phyloP scores from a whole-genome alignment of 2,329 filamentous ascomycete genomes.

The Pestalotiopsis sp. region DNA sequence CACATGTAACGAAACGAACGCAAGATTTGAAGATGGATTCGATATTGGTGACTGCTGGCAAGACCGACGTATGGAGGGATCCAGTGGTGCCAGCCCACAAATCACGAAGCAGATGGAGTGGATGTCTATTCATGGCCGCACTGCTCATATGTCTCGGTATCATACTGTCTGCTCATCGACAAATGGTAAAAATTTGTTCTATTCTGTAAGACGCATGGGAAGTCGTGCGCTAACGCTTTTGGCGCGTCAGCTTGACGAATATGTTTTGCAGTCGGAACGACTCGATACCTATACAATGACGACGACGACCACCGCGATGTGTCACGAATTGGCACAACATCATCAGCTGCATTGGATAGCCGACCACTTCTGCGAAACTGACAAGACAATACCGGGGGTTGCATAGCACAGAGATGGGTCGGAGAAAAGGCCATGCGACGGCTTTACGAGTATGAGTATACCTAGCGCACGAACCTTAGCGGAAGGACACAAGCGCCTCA shows the following conservation, averaged over 20 bases:
- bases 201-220: neutral
- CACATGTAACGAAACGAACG: neutral
- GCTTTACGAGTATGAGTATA: neutral
- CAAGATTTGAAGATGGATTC: neutral
- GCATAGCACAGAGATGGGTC: neutral
- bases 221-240: neutral
- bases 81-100: neutral
- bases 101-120: neutral
- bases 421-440: neutral
- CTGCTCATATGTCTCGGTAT: neutral
- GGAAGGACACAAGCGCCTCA: too few species aligned
- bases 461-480: neutral
- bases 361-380: neutral
- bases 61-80: neutral
- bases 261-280: neutral
- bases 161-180: neutral
- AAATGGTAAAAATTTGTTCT: neutral
- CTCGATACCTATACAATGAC: neutral
- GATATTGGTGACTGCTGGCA: neutral
- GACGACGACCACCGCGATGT: neutral
- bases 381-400: neutral
- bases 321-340: neutral
- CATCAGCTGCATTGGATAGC: neutral
- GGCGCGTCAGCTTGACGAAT: neutral
- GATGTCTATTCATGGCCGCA: neutral